phyloP scores from a whole-genome alignment of 345 rosid genomes.

The Ceriops tagal region DNA sequence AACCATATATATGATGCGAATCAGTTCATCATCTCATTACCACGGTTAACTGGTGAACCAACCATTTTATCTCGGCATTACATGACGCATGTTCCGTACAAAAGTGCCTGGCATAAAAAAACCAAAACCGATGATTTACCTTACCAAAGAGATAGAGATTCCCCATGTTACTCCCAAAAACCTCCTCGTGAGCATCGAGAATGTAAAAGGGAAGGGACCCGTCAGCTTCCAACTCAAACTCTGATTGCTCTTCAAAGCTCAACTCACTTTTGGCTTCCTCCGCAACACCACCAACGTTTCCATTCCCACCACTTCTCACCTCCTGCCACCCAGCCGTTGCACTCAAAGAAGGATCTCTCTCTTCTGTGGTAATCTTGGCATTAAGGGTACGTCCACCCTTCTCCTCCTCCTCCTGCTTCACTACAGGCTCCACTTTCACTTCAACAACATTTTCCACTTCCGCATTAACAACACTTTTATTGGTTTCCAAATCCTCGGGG shows the following conservation, averaged over 20 bases:
- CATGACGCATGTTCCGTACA: neutral
- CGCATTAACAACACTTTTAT: slow-evolving; percentile 22
- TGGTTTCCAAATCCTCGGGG: slow-evolving; percentile 3
- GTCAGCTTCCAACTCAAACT: slow-evolving; percentile 66
- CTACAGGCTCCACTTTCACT: slow-evolving; percentile 35
- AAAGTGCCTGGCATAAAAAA: neutral
- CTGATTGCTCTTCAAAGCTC: slow-evolving; percentile 41
- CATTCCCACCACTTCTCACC: slow-evolving; percentile 42
- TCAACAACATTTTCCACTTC: slow-evolving; percentile 22
- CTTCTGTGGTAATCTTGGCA: slow-evolving; percentile 57
- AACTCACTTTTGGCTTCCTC: slow-evolving; percentile 27
- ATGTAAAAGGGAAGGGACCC: slow-evolving; percentile 72
- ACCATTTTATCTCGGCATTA: neutral
- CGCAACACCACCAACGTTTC: slow-evolving; percentile 12
- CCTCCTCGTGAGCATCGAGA: slow-evolving; percentile 83
- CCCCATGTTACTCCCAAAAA: slow-evolving; percentile 74
- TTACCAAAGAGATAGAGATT: slow-evolving; percentile 84
- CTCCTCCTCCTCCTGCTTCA: slow-evolving; percentile 25
- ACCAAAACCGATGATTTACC: slow-evolving; percentile 39
- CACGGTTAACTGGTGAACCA: neutral
- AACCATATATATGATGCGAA: neutral
- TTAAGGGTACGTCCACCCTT: slow-evolving; percentile 41
- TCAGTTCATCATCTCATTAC: neutral
- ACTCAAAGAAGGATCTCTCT: slow-evolving; percentile 60
- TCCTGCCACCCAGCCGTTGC: slow-evolving; percentile 89